Evolutionary conservation across 148 eudicot species (phyloP), one percentile per base, ranked within the genome.

Genomic region (Polygonum maritimum): DNA sequence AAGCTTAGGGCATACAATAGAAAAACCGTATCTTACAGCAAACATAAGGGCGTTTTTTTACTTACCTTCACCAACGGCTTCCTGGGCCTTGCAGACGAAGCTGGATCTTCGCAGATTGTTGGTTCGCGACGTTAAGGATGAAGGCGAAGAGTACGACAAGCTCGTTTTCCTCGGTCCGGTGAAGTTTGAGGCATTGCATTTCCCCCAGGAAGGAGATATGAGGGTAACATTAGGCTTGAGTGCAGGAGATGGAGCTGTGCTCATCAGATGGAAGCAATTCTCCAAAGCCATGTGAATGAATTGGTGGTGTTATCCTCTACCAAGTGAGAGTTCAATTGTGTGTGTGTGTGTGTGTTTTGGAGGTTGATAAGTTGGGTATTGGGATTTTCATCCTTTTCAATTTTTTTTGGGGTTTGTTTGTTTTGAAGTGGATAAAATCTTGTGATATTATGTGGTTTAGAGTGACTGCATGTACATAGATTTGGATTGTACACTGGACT

Each of bases 51-150:
- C 18, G 31, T 7, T 5, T 52, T 35, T 2, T 21, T 4, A 48
- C 75, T 26, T 62, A 89, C 92, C 90, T 87, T 83, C 77, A 77
- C 77, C 80, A 0, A 86, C 75, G 41, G 90, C 91, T 78, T 86
- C 83, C n/a, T 81, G 78, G 60, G 88, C 87, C 76, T 81, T 84
- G 81, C 89, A 89, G 15, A 84, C 81, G 79, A 87, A 54, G 82
- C 81, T 76, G 5, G 81, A 79, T 48, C 16, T 72, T 72, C 75
- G 4, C 0, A 22, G 18, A 21, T 48, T 10, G 75, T 72, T 72
- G 21, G 52, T 71, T 9, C 22, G 48, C 21, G 72, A 69, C 8
- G 40, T 39, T 69, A 40, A 71, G 31, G 74, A 22, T 0, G 36
- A 19, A 19, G 74, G 0, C 15, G 52, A 71, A 41, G 54, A 44